Evolutionary conservation across 768 basidiomycete genomes (phyloP).

Genomic region (Dacryopinax primogenitus): DNA sequence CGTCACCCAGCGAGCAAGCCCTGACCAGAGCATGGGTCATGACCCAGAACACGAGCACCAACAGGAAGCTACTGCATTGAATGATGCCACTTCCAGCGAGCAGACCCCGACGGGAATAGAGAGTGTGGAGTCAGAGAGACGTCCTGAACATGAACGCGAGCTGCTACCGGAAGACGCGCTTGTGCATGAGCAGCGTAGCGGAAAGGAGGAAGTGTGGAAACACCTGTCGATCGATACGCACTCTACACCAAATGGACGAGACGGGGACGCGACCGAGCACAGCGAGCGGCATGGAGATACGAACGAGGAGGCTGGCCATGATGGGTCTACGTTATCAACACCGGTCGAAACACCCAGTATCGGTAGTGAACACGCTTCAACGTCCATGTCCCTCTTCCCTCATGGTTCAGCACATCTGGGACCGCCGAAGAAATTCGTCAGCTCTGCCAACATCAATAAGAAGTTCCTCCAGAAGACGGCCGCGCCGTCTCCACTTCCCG

Average conservation of each 20-base stretch:
- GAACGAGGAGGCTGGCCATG: background rate
- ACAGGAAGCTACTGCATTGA: background rate
- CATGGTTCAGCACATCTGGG: background rate
- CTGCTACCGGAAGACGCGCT: background rate
- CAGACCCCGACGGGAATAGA: background rate
- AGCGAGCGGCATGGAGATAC: background rate
- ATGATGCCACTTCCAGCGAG: background rate
- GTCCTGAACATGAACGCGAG: background rate
- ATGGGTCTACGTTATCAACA: background rate
- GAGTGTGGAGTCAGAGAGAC: background rate
- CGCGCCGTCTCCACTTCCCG: slow-evolving; percentile 26
- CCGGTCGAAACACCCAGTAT: slow-evolving; percentile 1
- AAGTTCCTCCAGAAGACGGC: slow-evolving; percentile 89
- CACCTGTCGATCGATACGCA: background rate
- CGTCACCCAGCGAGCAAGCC: background rate
- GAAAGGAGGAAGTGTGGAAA: background rate
- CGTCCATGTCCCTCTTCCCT: background rate
- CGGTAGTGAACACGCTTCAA: slow-evolving; percentile 1
- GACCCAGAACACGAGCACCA: slow-evolving; percentile 6
- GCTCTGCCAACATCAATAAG: slow-evolving; percentile 85
- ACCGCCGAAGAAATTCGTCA: slow-evolving; percentile 29
- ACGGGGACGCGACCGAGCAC: background rate
- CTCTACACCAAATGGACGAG: background rate
- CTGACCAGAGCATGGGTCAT: slow-evolving; percentile 7
- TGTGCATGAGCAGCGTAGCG: background rate